phyloP scores from a whole-genome alignment of 2,329 filamentous ascomycete genomes.

The Dryadomyces sulphureus region DNA sequence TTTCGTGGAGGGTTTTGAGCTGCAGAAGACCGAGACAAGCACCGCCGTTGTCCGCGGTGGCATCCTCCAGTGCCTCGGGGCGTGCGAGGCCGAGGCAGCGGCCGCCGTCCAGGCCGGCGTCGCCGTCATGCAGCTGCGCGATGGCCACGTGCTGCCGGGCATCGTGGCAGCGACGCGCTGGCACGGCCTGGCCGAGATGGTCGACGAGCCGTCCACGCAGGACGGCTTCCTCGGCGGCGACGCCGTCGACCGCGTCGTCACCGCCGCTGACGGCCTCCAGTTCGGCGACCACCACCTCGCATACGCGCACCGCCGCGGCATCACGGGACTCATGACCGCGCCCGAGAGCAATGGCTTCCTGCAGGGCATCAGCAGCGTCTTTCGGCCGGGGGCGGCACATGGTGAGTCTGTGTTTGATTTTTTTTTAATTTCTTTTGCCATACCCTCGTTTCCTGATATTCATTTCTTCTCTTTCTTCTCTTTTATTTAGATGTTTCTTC shows the following conservation, averaged over 20 bases:
- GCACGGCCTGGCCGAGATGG: constrained; percentile 36
- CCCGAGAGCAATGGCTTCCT: constrained; percentile 17
- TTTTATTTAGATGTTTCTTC: no score
- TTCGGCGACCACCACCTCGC: constrained; percentile 25
- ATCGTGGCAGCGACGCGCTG: constrained; percentile 31
- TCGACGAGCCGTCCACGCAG: constrained; percentile 24
- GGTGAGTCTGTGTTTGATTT: neutral
- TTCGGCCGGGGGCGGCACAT: constrained; percentile 12
- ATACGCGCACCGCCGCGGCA: constrained; percentile 26
- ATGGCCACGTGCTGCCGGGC: constrained; percentile 33
- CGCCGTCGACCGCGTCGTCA: constrained; percentile 16
- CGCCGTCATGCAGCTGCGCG: constrained; percentile 20
- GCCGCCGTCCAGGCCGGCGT: constrained; percentile 4
- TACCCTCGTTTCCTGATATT: no score
- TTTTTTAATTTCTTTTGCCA: no score
- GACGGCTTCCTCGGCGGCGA: constrained; percentile 25
- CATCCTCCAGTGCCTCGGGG: constrained; percentile 23
- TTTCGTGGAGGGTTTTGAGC: constrained; percentile 14
- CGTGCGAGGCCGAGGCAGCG: constrained; percentile 15
- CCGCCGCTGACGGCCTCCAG: constrained; percentile 21
- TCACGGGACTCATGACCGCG: constrained; percentile 26
- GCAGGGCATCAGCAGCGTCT: constrained; percentile 19
- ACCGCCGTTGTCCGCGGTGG: constrained; percentile 26
- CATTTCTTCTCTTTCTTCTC: neutral
- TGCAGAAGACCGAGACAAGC: constrained; percentile 1